Conservation (phyloP, 352 stramenopile genomes). For the Thalassiosira exigua region DNA sequence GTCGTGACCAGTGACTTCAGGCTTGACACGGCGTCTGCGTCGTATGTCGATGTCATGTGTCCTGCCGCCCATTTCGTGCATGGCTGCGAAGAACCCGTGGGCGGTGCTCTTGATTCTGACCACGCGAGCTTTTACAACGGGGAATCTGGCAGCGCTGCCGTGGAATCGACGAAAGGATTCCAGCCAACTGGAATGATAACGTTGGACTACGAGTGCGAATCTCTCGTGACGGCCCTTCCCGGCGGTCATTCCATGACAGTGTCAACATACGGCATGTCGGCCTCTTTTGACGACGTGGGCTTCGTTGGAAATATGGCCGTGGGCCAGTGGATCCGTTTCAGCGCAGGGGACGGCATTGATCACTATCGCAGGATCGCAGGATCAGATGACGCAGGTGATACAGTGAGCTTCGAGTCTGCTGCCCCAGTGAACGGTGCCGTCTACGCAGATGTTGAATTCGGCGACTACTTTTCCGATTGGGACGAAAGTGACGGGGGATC, state of each 20-base stretch:
- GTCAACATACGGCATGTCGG: constrained; percentile 59
- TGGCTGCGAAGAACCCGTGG: constrained; percentile 50
- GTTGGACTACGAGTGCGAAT: constrained; percentile 85
- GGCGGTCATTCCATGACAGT: constrained; percentile 51
- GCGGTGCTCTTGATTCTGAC: constrained; percentile 50
- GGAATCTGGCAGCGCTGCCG: constrained; percentile 48
- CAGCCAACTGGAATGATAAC: constrained; percentile 81
- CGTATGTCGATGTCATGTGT: constrained; percentile 57
- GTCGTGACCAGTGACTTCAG: constrained; percentile 59
- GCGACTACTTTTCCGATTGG: constrained; percentile 75
- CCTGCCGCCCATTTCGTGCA: constrained; percentile 34
- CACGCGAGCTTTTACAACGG: constrained; percentile 63
- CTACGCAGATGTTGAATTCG: constrained; percentile 74
- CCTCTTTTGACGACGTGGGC: constrained; percentile 52
- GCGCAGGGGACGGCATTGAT: constrained; percentile 60
- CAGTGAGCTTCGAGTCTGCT: constrained; percentile 42
- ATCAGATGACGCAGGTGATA: constrained; percentile 37
- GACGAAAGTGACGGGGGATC: constrained; percentile 52
- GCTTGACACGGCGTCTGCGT: constrained; percentile 50
- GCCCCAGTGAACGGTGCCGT: constrained; percentile 34
- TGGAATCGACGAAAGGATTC: constrained; percentile 73
- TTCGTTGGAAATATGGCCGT: constrained; percentile 42
- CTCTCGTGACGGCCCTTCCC: constrained; percentile 36
- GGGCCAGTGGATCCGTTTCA: constrained; percentile 66
- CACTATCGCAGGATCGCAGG: constrained; percentile 56